Conservation (phyloP, 1,139 yeast species). For the Candida sanyaensis region DNA sequence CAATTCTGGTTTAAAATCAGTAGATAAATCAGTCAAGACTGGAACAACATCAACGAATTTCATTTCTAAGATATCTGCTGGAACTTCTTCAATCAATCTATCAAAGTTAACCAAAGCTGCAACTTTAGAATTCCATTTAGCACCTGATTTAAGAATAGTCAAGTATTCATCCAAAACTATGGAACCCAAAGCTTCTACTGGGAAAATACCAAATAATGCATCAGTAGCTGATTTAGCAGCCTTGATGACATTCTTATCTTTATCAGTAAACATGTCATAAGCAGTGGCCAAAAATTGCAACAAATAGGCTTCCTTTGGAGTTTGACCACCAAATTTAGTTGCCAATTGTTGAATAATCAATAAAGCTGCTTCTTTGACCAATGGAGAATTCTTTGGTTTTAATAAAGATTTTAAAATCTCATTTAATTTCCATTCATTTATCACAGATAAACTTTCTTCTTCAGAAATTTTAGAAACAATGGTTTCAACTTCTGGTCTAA, state of each 20-base stretch:
- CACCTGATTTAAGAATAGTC: slow-evolving; percentile 71
- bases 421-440: slow-evolving; percentile 65
- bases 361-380: slow-evolving; percentile 76
- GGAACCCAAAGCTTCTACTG: slow-evolving; percentile 78
- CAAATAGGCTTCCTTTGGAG: slow-evolving; percentile 77
- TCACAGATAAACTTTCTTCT: slow-evolving; percentile 46
- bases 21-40: slow-evolving; percentile 81
- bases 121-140: slow-evolving; percentile 91
- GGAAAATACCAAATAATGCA: slow-evolving; percentile 66
- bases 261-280: slow-evolving; percentile 74
- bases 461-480: slow-evolving; percentile 52
- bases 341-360: slow-evolving; percentile 70
- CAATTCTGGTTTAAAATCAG: slow-evolving; percentile 95
- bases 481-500: slow-evolving; percentile 59
- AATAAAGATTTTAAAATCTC: slow-evolving; percentile 65
- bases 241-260: slow-evolving; percentile 82
- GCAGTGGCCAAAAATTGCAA: slow-evolving; percentile 57
- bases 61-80: slow-evolving; percentile 82
- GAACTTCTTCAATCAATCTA: slow-evolving; percentile 73
- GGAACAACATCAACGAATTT: slow-evolving; percentile 82
- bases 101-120: slow-evolving; percentile 78
- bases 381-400: slow-evolving; percentile 72
- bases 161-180: slow-evolving; percentile 63
- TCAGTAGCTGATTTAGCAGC: slow-evolving; percentile 76
- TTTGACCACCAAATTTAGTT: slow-evolving; percentile 61